Conservation (phyloP, 225 moss, liverwort and hornwort genomes). For the Physcomitrium patens region DNA sequence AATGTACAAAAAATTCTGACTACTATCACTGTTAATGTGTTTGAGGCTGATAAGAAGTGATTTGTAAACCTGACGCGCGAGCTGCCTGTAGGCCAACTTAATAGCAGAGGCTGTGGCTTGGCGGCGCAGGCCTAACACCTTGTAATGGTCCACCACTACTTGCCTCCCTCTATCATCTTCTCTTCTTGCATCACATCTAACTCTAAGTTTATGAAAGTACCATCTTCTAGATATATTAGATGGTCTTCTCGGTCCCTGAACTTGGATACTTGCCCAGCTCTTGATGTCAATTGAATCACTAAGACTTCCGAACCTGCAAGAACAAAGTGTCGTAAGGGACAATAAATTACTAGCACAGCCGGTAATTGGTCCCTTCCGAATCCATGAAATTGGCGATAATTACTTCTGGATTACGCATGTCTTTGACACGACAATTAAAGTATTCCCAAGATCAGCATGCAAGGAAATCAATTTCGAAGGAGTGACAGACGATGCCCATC, state of each 20-base stretch:
- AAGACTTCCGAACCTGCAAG: conserved; percentile 38
- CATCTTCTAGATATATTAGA: conserved; percentile 36
- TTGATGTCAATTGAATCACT: conserved; percentile 24
- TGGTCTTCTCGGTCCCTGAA: conserved; percentile 28
- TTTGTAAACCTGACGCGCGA: conserved; percentile 59
- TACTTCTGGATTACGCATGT: background rate
- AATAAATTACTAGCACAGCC: background rate
- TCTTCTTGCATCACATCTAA: conserved; percentile 45
- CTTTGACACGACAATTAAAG: background rate
- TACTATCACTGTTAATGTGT: background rate
- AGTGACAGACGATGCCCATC: background rate
- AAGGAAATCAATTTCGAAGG: background rate
- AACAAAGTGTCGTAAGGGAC: conserved; percentile 1
- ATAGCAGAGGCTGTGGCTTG: conserved; percentile 61
- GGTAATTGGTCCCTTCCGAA: background rate
- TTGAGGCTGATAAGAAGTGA: conserved; percentile 3
- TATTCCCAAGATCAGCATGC: background rate
- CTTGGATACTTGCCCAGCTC: conserved; percentile 23
- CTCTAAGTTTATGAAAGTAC: conserved; percentile 35
- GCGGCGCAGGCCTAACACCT: conserved; percentile 60
- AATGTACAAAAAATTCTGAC: conserved; percentile 3
- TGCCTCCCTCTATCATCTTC: conserved; percentile 48
- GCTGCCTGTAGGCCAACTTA: conserved; percentile 64
- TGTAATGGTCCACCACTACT: conserved; percentile 55
- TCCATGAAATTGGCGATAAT: background rate